Conservation (phyloP, 23 red algal genomes). For the Gracilaria caudata region DNA sequence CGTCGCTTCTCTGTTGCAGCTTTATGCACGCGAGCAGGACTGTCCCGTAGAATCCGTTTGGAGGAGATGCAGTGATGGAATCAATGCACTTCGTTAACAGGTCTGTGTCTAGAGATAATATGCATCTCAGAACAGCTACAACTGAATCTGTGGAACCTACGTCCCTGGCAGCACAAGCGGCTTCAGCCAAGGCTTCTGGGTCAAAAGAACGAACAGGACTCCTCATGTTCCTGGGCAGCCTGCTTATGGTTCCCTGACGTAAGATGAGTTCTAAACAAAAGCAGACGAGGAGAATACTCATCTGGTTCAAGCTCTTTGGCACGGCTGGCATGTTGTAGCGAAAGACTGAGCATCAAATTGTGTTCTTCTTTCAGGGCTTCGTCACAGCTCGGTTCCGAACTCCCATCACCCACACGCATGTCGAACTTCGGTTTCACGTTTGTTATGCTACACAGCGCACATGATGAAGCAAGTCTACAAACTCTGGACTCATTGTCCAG, state of each 20-base stretch:
- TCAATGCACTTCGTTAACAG: constrained; percentile 20
- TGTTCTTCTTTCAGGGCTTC: not conserved
- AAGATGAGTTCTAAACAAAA: constrained; percentile 62
- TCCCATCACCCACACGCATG: constrained; percentile 4
- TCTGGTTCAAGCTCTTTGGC: constrained; percentile 55
- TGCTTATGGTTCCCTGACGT: constrained; percentile 18
- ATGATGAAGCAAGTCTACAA: constrained; percentile 59
- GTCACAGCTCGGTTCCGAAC: not conserved
- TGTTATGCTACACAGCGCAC: constrained; percentile 45
- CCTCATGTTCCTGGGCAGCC: constrained; percentile 42
- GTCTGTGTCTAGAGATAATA: constrained; percentile 37
- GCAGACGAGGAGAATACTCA: constrained; percentile 65
- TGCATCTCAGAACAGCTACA: constrained; percentile 57
- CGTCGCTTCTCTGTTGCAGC: constrained; percentile 15
- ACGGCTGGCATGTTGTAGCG: constrained; percentile 44
- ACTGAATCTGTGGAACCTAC: constrained; percentile 53
- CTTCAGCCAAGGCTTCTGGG: constrained; percentile 56
- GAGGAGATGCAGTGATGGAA: constrained; percentile 8
- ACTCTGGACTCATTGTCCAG: constrained; percentile 59
- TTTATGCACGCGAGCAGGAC: constrained; percentile 58
- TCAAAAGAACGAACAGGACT: constrained; percentile 60
- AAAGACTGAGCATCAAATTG: constrained; percentile 24
- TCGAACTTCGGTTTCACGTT: not conserved
- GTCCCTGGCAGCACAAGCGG: constrained; percentile 70
- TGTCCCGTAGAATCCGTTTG: constrained; percentile 63